Base-by-base conservation (phyloP, 2,329 filamentous ascomycete genomes). In the Mycosphaerella arachidis region DNA sequence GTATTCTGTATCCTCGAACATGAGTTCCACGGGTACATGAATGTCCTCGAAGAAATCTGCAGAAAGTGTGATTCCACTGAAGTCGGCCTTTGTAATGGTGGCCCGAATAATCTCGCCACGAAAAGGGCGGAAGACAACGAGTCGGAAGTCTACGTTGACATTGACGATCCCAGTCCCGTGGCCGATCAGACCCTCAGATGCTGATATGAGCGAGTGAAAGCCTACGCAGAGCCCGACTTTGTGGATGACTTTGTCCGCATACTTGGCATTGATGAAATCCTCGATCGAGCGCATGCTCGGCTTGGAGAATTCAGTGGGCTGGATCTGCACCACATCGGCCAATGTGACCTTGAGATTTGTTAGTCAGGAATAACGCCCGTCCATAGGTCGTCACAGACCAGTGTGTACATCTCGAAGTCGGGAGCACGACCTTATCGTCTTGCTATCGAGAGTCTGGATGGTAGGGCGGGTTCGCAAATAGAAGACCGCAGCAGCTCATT, bases 221-320 rank as follows among this genome's bases (percentile, higher is more conserved):
- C 90, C 93, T 67, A 99, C 88, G 72, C 92, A 97, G 4, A 99
- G 86, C 10, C 94, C 94, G 60, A 97, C 87, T 72, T 94, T 94
- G 73, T 96, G 93, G 63, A 99, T 91, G 24, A 92, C 89, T 77
- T 93, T 94, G 78, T 99, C 97, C 61, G 93, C 87, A 76, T 97
- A 99, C 77, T 99, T 99, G 64, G 87, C 83, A 74, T 99, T 97
- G 78, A 99, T 94, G 70, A 94, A 94, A 78, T 99, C 92, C 76
- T 97, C 92, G 64, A 99, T 91, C 1, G 92, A 91, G 64, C 92
- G 84, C 33, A 86, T 84, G 71, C 90, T 95, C 62, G 86, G 82
- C 75, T 94, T 94, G 62, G 86, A 84, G 72, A 97, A 96, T 73
- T 97, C 90, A 70, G 91, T 85, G 1, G 94, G 94, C 33, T 85